Base-by-base conservation (phyloP, 2,329 filamentous ascomycete species). In the Aaosphaeria arxii region DNA sequence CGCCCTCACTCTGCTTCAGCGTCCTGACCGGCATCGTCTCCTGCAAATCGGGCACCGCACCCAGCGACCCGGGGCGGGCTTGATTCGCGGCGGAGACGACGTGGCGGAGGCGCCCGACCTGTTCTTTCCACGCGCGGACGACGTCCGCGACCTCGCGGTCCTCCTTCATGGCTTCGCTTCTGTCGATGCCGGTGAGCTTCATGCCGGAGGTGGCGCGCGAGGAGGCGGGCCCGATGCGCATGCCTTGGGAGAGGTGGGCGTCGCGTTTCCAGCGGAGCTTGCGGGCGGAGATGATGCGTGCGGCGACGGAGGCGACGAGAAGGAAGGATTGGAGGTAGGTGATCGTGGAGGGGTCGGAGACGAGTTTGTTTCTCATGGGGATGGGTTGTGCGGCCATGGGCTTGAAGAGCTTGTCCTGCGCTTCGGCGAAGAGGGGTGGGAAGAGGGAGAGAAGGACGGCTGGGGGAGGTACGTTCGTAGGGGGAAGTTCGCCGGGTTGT, bases 251-350 rank as follows among this genome's bases (percentile, higher is more conserved):
- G 9, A 97, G 76, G 52, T 90, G 84, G 52, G 83, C 86, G 70
- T 97, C 92, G 46, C 92, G 83, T 66, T 95, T 92, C 92, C 92
- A 97, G 48, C 92, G 86, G 44, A 88, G 75, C 61, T 89, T 91
- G 49, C 92, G 85, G 7, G 91, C 92, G 1, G 89, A 88, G 48
- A 96, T 85, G 43, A 96, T 81, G 40, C 86, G 87, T n/a, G 84
- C 88, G 28, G 87, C 85, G 7, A 90, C 88, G 3, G 77, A 78
- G 0, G 80, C 81, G 5, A 89, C 49, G 75, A 74, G 56, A 4
- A 91, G 70, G 54, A 88, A 89, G 29, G 78, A 81, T 43, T 76
- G 74, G 1, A 91, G 74, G 54, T 89, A 91, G 4, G 76, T 69
- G 7, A 84, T 72, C 0, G 85, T 84, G 30, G 77, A 77, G 1